Base-by-base conservation (phyloP, 2,329 filamentous ascomycete species). In the Aspergillus caelatus region DNA sequence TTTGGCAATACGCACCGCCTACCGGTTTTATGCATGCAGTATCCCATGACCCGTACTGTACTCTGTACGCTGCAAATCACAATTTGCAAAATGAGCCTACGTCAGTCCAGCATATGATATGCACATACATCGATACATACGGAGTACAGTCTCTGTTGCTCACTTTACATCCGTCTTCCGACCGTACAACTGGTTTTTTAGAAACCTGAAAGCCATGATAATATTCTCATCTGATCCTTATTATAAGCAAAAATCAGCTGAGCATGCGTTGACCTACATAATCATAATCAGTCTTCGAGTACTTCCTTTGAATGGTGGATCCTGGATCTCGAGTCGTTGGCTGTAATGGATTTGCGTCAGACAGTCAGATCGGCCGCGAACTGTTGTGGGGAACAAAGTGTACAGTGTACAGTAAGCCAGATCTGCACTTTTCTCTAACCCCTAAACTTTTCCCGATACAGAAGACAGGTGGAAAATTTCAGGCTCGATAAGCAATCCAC, bases 331-430 rank as follows among this genome's bases (percentile, higher is more conserved):
- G 14, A 28, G 36, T 55, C 32, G 32, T 30, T 48, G 46, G 53
- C 28, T 50, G 58, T 63, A 60, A 66, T 55, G 58, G 62, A 52
- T 58, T 62, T 55, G 58, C 58, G 46, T 65, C 60, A 57, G 48
- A 52, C 55, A 53, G 59, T 57, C 63, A 64, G 65, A 67, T 66
- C 66, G 61, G 60, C 66, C 61, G 41, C 46, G 60, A 68, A 63
- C 65, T 58, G 52, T 30, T 64, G 67, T 68, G 67, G 67, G 57
- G 67, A 64, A 57, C 21, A 62, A 50, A 41, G 56, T 60, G 59
- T 28, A 65, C 58, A 55, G 53, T 61, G 50, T 54, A 57, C 48
- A 32, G n/a, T 52, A 64, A 61, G 55, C 59, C 52, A 59, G 64
- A 67, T 67, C 66, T 64, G 64, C 66, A 52, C 50, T 58, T 59